Base-by-base conservation (phyloP, 306 rosid species). In the Lagenaria siceraria region DNA sequence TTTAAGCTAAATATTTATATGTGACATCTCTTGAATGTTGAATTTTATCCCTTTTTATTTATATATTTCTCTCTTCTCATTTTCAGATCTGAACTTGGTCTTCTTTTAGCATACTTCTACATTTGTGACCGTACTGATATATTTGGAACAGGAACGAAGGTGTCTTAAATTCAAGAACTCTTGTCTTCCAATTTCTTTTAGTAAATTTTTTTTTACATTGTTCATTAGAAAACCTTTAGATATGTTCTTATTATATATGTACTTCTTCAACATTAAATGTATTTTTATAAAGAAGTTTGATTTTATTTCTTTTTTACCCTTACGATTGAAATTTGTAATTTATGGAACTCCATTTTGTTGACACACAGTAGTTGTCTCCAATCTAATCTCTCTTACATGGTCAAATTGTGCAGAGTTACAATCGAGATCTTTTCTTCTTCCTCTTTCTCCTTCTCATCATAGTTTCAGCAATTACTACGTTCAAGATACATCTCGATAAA, bases 51-150 rank as follows among this genome's bases (percentile, higher is more conserved):
- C 21, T 33, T 4, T 74, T 10, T 53, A 15, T 29, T 60, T 17
- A 81, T 77, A 77, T 74, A 48, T 1, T 64, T 33, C 46, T 49
- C 15, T 70, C 46, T 61, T 71, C 18, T 58, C 48, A 13, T 61
- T 81, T 78, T 27, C 88, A 95, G 99, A 72, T 90, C 92, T 56
- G 99, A 95, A 87, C 82, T 92, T 69, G 91, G 99, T 75, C 77
- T 89, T 77, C 82, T 95, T 81, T 76, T 95, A 83, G 86, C 85
- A 22, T 95, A 95, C 79, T 89, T 80, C 82, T 95, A 88, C 85
- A 70, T 86, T 58, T 95, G 99, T 31, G 99, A 95, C 80, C 97
- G 99, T 5, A 95, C 99, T 0, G 88, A 89, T 88, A 86, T 92
- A 88, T 90, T 92, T 82, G 87, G 78, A 77, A 81, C 97, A 4